Evolutionary conservation across 148 eudicot species (phyloP), one percentile per base, ranked within the genome.

Genomic region (Amaranthus palmeri): DNA sequence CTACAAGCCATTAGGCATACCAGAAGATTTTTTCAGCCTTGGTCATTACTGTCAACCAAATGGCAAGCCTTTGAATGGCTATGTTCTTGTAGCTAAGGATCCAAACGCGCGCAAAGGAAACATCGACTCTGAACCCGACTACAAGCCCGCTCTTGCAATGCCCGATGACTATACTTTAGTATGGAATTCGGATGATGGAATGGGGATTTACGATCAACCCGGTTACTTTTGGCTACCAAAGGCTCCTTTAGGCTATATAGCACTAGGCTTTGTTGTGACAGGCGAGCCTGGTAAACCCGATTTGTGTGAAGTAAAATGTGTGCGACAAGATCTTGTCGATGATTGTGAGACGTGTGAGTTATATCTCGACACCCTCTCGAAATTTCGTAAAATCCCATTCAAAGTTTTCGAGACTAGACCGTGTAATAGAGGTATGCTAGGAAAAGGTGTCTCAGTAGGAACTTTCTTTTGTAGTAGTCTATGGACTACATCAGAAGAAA

Each of bases 221-320:
- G 90, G 90, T 68, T 86, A 80, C 78, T 79, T 95, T 82, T 95
- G 98, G 98, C 54, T 79, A 15, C 98, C 98, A 61, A 75, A 88
- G 64, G 76, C 97, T 46, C 97, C 98, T 53, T 83, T 85, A 51
- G 97, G 97, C 44, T 95, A 89, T 70, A 88, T 84, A 80, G 77
- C 97, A 58, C 50, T 91, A 61, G 98, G 98, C n/a, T 95, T 88
- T 75, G 74, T 91, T 47, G 93, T 91, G 18, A 85, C 97, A 5
- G 81, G 71, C 63, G 77, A 74, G 61, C 79, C 92, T 0, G 73
- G 49, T 2, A 92, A 86, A 78, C 99, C 99, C 8, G 76, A 76
- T 40, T 72, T 85, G 68, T 77, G 69, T 10, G 90, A 88, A 75
- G 78, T 89, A 56, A 87, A 87, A 71, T 92, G 99, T 67, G 92